Conservation (phyloP, 73 alveolate species). For the Effrenium voratum region DNA sequence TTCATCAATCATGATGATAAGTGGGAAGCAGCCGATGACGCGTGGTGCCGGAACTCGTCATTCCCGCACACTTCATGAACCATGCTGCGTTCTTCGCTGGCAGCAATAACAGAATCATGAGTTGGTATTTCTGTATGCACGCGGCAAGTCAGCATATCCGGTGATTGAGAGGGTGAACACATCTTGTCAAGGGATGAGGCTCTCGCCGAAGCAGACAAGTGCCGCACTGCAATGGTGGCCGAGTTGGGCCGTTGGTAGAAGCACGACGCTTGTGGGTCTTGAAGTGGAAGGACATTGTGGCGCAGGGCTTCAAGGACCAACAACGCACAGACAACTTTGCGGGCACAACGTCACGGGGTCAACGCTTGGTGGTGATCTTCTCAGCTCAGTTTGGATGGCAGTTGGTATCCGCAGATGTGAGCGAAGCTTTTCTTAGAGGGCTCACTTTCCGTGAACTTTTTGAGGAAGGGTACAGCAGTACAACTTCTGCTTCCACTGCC, state of each 20-base stretch:
- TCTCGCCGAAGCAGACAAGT: neutral
- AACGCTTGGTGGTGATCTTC: neutral
- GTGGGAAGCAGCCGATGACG: too few species aligned
- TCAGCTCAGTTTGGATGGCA: neutral
- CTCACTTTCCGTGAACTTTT: neutral
- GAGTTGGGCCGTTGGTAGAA: constrained; percentile 11
- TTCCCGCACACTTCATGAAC: too few species aligned
- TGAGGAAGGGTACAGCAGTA: neutral
- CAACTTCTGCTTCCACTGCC: neutral
- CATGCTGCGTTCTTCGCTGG: too few species aligned
- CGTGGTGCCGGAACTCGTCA: too few species aligned
- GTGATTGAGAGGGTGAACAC: neutral
- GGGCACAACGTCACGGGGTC: constrained; percentile 19
- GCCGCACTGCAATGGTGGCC: neutral
- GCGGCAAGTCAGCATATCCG: too few species aligned
- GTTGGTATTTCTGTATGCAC: too few species aligned
- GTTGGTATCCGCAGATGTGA: neutral
- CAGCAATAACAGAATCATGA: too few species aligned
- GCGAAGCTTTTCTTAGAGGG: constrained; percentile 16
- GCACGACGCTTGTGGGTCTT: constrained; percentile 23
- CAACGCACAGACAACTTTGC: neutral
- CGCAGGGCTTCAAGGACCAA: constrained; percentile 22
- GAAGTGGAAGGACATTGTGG: constrained; percentile 24
- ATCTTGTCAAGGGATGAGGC: neutral
- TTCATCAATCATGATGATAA: too few species aligned